These are phyloP conservation scores for Aurantiochytrium sp. DNA, from an alignment of 108 stramenopile species.

Conservation along the genomic window DNA sequence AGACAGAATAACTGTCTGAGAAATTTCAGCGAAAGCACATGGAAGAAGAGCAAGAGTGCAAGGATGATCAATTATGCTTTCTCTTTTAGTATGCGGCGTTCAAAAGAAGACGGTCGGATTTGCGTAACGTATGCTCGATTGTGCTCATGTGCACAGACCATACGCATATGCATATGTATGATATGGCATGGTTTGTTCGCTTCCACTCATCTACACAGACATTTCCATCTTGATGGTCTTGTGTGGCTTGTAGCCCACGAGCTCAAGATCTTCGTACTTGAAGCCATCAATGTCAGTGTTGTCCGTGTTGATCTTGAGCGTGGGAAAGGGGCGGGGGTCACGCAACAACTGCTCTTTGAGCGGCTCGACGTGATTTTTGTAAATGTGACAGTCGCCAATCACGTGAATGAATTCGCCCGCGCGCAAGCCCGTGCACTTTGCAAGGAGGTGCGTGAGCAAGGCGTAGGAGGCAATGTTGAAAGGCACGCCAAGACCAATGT, in stretches of 20 bases:
- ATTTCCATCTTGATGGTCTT: conserved; percentile 95
- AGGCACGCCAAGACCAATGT: conserved; percentile 98
- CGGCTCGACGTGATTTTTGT: conserved; percentile 96
- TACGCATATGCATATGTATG: no score
- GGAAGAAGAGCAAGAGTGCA: no score
- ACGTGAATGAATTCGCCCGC: conserved; percentile 97
- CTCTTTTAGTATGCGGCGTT: no score
- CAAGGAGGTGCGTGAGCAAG: conserved; percentile 83
- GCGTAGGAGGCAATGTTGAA: conserved; percentile 99
- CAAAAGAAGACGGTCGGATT: no score
- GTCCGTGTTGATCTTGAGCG: conserved; percentile 67
- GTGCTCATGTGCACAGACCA: no score
- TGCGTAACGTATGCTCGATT: no score
- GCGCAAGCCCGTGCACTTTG: conserved; percentile 79
- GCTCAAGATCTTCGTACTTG: conserved; percentile 72
- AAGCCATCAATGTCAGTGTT: conserved; percentile 79
- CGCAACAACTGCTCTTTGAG: conserved; percentile 84
- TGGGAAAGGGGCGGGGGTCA: conserved; percentile 85
- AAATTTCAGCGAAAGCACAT: no score
- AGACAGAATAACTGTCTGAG: no score
- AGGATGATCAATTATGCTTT: no score
- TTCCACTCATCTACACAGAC: conserved; percentile 66
- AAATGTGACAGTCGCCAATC: conserved; percentile 98
- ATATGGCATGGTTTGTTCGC: no score
- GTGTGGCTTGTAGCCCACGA: conserved; percentile 87